Evolutionary conservation across 2,329 filamentous ascomycete genomes (phyloP).

Genomic region (Aspergillus viridinutans): DNA sequence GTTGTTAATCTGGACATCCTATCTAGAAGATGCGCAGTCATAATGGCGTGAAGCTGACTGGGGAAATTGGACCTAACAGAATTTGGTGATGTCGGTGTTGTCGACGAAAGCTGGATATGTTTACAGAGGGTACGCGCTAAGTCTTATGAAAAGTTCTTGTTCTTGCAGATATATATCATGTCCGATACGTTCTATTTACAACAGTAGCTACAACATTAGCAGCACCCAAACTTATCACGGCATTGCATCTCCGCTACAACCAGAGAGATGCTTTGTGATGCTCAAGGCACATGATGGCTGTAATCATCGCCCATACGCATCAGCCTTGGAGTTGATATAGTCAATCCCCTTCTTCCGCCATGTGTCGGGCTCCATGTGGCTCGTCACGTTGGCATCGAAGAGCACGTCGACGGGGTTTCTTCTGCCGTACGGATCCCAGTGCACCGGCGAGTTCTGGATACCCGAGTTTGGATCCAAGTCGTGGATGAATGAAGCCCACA

Average conservation of each 20-base stretch:
- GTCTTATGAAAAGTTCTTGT: not conserved
- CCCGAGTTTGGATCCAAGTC: constrained; percentile 43
- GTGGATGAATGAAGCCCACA: constrained; percentile 52
- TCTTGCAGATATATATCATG: not conserved
- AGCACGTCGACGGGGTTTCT: constrained; percentile 45
- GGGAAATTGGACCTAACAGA: not conserved
- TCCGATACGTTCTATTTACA: not conserved
- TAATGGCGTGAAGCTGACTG: not conserved
- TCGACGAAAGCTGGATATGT: not conserved
- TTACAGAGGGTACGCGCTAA: not conserved
- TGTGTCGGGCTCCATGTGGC: constrained; percentile 42
- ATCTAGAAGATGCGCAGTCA: too few relatives aligned
- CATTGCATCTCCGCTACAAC: not conserved
- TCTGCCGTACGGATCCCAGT: constrained; percentile 46
- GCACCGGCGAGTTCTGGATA: constrained; percentile 15
- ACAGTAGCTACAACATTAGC: not conserved
- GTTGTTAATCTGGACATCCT: too few relatives aligned
- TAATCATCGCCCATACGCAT: constrained; percentile 20
- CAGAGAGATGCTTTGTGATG: not conserved
- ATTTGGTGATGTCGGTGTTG: not conserved
- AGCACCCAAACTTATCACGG: not conserved
- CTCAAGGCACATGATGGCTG: not conserved
- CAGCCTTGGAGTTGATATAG: constrained; percentile 27
- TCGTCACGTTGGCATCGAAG: constrained; percentile 48
- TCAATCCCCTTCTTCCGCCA: constrained; percentile 38